Conservation (phyloP, 2,329 filamentous ascomycete species). For the Penicillium sp. region DNA sequence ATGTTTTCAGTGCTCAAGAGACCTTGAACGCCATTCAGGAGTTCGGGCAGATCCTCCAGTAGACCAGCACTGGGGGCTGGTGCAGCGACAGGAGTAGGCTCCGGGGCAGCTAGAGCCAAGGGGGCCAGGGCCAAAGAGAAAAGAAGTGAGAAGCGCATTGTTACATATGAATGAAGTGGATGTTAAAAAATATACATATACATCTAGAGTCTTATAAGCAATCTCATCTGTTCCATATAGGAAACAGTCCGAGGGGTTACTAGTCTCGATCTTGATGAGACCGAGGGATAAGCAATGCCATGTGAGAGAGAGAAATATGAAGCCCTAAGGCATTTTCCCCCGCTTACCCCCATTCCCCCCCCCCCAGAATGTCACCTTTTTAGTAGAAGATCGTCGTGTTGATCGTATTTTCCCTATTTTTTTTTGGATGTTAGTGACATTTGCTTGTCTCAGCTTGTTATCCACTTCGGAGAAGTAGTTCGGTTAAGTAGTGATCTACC, state of each 20-base stretch:
- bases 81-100: constrained; percentile 25
- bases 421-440: background rate
- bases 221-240: too few relatives aligned
- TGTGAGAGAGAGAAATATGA: background rate
- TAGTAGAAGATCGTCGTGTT: constrained; percentile 5
- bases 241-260: too few relatives aligned
- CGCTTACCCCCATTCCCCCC: constrained; percentile 3
- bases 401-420: background rate
- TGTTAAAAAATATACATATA: background rate
- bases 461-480: constrained; percentile 10
- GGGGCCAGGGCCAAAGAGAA: constrained; percentile 21
- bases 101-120: constrained; percentile 19
- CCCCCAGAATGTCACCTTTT: constrained; percentile 4
- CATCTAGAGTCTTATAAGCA: constrained; percentile 8
- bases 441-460: background rate
- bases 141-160: constrained; percentile 22
- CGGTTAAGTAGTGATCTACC: constrained; percentile 14
- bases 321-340: background rate
- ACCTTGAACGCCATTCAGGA: constrained; percentile 22
- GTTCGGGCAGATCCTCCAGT: constrained; percentile 25
- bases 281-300: constrained; percentile 4
- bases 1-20: constrained; percentile 19
- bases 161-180: background rate
- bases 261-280: background rate
- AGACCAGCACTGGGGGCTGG: constrained; percentile 25